These are phyloP conservation scores for Pseudonitzschia delicatissima DNA, from an alignment of 108 stramenopile species.

Conservation along the genomic window DNA sequence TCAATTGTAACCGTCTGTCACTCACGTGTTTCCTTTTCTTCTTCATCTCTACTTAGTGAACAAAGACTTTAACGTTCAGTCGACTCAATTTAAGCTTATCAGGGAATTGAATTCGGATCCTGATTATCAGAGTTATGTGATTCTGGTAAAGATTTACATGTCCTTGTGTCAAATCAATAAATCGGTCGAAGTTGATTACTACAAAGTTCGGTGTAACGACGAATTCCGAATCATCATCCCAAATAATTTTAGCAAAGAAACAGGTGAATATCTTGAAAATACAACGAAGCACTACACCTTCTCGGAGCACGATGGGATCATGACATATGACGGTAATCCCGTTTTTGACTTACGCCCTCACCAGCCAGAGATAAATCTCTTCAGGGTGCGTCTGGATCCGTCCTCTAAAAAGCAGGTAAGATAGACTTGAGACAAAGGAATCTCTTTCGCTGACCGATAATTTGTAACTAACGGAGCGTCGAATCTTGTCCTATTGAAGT, in stretches of 20 bases:
- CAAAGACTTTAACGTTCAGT: conserved; percentile 30
- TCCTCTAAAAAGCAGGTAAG: conserved; percentile 13
- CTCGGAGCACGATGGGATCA: conserved; percentile 27
- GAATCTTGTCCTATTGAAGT: background rate
- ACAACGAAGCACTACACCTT: conserved; percentile 30
- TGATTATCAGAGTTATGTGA: conserved; percentile 32
- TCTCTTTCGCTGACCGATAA: no score
- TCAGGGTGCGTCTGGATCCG: conserved; percentile 29
- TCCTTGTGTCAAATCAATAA: conserved; percentile 32
- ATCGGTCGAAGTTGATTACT: conserved; percentile 34
- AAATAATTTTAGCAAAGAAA: conserved; percentile 25
- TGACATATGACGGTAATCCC: conserved; percentile 30
- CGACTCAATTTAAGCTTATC: conserved; percentile 31
- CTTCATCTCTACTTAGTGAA: conserved; percentile 4
- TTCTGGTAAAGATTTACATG: conserved; percentile 34
- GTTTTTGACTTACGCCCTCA: conserved; percentile 32
- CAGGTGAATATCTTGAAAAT: conserved; percentile 28
- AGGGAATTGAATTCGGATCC: conserved; percentile 28
- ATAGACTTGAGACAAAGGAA: no score
- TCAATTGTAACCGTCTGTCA: background rate
- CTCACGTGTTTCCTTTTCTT: background rate
- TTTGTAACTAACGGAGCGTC: background rate
- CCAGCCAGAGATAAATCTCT: conserved; percentile 33
- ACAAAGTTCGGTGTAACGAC: conserved; percentile 30
- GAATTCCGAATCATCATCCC: conserved; percentile 34